A percentile compares a stretch with the other conserved stretches of the same genome.
Evolutionary conservation across 768 basidiomycete genomes (phyloP).

Genomic region (Termitomyces bulborhizus): DNA sequence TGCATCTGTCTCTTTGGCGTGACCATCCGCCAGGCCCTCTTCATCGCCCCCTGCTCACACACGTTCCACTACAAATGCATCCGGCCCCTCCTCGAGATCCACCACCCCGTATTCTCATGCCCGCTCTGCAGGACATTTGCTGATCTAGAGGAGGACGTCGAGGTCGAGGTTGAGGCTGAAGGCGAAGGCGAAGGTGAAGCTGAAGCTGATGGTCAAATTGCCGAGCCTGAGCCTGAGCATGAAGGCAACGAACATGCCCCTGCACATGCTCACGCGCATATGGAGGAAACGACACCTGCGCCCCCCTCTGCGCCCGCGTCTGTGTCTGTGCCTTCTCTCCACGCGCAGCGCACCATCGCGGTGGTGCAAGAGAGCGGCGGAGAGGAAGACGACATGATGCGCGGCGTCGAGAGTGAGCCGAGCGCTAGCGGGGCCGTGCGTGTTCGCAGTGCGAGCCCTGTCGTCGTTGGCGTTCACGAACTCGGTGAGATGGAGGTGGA

Average conservation of each 20-base stretch:
- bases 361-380: slow-evolving; percentile 4
- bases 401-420: slow-evolving; percentile 3
- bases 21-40: slow-evolving; percentile 90
- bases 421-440: too few species aligned
- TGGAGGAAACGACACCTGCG: slow-evolving; percentile 2
- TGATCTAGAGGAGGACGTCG: slow-evolving; percentile 93
- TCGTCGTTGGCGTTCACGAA: too few species aligned
- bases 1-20: slow-evolving; percentile 92
- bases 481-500: background rate
- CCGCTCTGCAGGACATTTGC: slow-evolving; percentile 94
- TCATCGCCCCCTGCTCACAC: slow-evolving; percentile 97
- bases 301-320: background rate
- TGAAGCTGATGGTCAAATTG: background rate
- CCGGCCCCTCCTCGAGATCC: slow-evolving; percentile 79
- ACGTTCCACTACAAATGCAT: slow-evolving; percentile 98
- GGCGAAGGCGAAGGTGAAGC: slow-evolving; percentile 13
- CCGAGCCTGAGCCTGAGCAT: background rate
- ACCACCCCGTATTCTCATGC: slow-evolving; percentile 91
- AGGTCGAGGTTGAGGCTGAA: slow-evolving; percentile 33
- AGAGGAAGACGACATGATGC: slow-evolving; percentile 1
- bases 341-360: background rate
- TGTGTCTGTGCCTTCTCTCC: background rate
- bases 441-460: too few species aligned
- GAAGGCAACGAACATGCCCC: too few species aligned
- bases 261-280: background rate